Base-by-base conservation (phyloP, 495 filamentous ascomycete genomes). In the Umbilicaria muhlenbergii region DNA sequence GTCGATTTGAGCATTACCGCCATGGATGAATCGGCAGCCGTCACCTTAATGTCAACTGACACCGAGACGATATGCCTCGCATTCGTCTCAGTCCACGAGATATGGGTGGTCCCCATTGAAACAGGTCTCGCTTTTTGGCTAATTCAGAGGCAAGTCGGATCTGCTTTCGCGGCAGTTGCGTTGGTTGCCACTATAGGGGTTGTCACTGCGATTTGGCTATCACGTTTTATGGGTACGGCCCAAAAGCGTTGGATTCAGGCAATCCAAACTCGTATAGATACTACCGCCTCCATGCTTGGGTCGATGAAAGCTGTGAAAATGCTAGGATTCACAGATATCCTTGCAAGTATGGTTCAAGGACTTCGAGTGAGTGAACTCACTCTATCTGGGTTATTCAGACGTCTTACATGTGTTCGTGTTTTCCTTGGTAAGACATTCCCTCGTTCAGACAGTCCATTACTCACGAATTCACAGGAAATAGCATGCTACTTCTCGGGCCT, bases 11-110 rank as follows among this genome's bases (percentile, higher is more conserved):
- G 51, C 21, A 50, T 70, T 2, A 60, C 58, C 14, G 58, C 62
- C 13, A 60, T 64, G 0, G 71, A 71, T 39, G 60, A 69, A 16
- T 63, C 74, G 11, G 63, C 68, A 13, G 68, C 73, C 0, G 42
- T 79, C 2, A 80, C 78, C 38, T 67, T 81, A 1, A 79, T 80
- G 68, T 81, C 71, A 60, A 75, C 74, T 5, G 75, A 80, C 46
- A 58, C 77, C 11, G 74, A 77, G 50, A 53, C 70, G 16, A 68
- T 77, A 31, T 61, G 61, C 5, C 54, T 59, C 18, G 71, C 66
- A 1, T 64, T 67, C 54, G 56, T 62, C 15, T 57, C 55, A 18
- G 58, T 76, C 38, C 71, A 80, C 44, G 73, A 78, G 43, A 59
- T 74, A 21, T 80, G 74, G 74, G 75, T 70, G 0, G 71, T 74